These are phyloP conservation scores for Chaetomium sp. DNA, from an alignment of 2,329 filamentous ascomycete genomes.

Conservation along the genomic window DNA sequence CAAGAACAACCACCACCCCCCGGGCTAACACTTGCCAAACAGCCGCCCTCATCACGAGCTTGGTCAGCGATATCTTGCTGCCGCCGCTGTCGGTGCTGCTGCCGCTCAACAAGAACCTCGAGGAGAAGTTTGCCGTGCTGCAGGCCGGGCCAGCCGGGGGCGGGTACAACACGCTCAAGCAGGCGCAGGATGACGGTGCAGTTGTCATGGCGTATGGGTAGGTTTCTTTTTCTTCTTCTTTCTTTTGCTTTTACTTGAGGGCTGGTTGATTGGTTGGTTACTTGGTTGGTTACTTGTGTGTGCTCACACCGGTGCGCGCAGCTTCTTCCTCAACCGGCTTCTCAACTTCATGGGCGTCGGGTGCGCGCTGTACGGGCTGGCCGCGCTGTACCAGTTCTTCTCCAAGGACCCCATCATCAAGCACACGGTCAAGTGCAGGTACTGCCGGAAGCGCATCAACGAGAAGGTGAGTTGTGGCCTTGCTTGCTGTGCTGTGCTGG, in stretches of 20 bases:
- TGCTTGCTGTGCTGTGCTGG: not conserved
- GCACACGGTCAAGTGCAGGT: slow-evolving; percentile 67
- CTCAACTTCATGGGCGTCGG: slow-evolving; percentile 69
- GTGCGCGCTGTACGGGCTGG: slow-evolving; percentile 65
- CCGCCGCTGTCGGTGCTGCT: slow-evolving; percentile 69
- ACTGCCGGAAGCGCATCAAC: slow-evolving; percentile 65
- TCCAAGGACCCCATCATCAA: slow-evolving; percentile 71
- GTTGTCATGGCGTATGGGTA: slow-evolving; percentile 72
- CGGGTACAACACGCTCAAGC: slow-evolving; percentile 70
- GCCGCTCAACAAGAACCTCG: slow-evolving; percentile 70
- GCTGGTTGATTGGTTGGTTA: not conserved
- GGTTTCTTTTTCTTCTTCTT: slow-evolving; percentile 31
- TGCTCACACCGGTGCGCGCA: slow-evolving; percentile 34
- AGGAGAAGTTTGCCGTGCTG: slow-evolving; percentile 72
- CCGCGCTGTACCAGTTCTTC: slow-evolving; percentile 61
- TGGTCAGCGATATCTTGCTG: slow-evolving; percentile 70
- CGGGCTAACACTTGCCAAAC: not conserved
- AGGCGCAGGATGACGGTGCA: slow-evolving; percentile 70
- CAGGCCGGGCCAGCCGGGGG: slow-evolving; percentile 52
- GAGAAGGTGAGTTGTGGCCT: slow-evolving; percentile 54
- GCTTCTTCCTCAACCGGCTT: slow-evolving; percentile 63
- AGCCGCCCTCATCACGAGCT: slow-evolving; percentile 67
- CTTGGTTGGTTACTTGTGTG: not conserved
- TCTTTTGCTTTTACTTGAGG: not conserved
- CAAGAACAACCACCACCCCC: not conserved